These are phyloP conservation scores for Thermomyces lanuginosus DNA, from an alignment of 2,329 filamentous ascomycete species.

Conservation along the genomic window DNA sequence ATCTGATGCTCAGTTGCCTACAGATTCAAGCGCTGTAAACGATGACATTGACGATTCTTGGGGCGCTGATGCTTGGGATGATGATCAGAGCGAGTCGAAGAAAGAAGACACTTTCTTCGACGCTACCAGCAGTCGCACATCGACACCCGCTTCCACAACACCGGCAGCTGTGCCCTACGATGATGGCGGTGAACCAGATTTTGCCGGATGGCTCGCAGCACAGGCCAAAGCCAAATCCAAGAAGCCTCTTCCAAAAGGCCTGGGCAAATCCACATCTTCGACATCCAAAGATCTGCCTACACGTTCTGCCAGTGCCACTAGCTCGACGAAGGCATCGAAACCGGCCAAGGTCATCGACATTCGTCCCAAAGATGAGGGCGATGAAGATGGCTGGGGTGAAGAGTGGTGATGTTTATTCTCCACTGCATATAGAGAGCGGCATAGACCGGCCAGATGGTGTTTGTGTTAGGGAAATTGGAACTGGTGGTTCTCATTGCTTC, in stretches of 20 bases:
- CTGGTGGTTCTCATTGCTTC: too few relatives aligned
- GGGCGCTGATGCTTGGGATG: slow-evolving; percentile 53
- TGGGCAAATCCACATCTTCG: slow-evolving; percentile 50
- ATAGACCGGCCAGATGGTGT: too few relatives aligned
- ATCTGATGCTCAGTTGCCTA: too few relatives aligned
- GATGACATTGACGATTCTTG: slow-evolving; percentile 34
- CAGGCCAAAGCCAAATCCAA: slow-evolving; percentile 59
- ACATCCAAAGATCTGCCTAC: slow-evolving; percentile 18
- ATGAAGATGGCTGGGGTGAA: slow-evolving; percentile 34
- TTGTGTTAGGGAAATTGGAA: too few relatives aligned
- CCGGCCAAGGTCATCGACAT: slow-evolving; percentile 51
- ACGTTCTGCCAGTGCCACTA: slow-evolving; percentile 19
- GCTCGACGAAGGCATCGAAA: slow-evolving; percentile 25
- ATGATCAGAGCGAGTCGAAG: slow-evolving; percentile 34
- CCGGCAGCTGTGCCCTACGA: slow-evolving; percentile 45
- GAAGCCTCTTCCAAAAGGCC: slow-evolving; percentile 67
- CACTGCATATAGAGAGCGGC: too few relatives aligned
- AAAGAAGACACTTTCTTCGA: slow-evolving; percentile 34
- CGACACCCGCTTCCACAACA: slow-evolving; percentile 13
- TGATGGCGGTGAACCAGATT: slow-evolving; percentile 80
- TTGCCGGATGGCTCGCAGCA: slow-evolving; percentile 84
- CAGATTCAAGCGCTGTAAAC: slow-evolving; percentile 26
- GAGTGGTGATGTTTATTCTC: slow-evolving; percentile 25
- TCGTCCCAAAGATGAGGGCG: slow-evolving; percentile 36
- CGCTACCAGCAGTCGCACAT: slow-evolving; percentile 17